Percentiles rank a stretch among this genome's conserved stretches.
phyloP scores from a whole-genome alignment of 352 stramenopile genomes.

The Peronosclerospora sorghi region DNA sequence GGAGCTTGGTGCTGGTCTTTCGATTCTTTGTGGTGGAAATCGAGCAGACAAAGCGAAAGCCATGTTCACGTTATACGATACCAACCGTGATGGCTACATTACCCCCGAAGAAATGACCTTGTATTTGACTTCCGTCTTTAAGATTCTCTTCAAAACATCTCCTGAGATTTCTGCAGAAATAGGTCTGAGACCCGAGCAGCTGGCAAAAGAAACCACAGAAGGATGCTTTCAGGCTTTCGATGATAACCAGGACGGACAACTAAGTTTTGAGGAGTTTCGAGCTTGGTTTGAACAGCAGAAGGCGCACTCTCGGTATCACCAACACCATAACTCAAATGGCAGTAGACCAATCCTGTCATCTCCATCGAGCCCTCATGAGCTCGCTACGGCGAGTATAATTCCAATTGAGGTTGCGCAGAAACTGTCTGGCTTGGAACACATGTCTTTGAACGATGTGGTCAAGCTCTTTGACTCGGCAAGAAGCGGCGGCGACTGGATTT shows the following conservation, averaged over 20 bases:
- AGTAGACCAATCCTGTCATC: constrained; percentile 12
- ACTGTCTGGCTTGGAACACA: constrained; percentile 48
- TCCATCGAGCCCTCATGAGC: constrained; percentile 9
- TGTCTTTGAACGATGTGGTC: constrained; percentile 51
- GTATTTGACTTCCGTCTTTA: constrained; percentile 80
- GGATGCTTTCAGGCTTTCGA: constrained; percentile 74
- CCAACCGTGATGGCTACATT: constrained; percentile 74
- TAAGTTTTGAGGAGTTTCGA: constrained; percentile 76
- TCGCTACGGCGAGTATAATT: constrained; percentile 20
- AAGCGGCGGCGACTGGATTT: constrained; percentile 43
- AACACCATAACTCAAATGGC: constrained; percentile 7
- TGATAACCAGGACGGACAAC: constrained; percentile 57
- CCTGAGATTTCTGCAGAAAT: constrained; percentile 44
- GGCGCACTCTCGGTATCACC: constrained; percentile 4
- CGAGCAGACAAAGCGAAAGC: constrained; percentile 57
- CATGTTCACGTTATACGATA: constrained; percentile 77
- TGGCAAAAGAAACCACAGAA: constrained; percentile 63
- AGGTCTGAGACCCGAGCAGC: constrained; percentile 39
- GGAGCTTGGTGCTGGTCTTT: constrained; percentile 76
- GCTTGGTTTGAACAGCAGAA: constrained; percentile 67
- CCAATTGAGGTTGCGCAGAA: constrained; percentile 61
- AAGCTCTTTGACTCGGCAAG: constrained; percentile 41
- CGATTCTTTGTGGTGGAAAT: constrained; percentile 79
- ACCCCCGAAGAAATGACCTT: constrained; percentile 71
- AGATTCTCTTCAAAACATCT: constrained; percentile 78